These are phyloP conservation scores for Wallacemonas collosoma DNA, from an alignment of 208 protist species.

Conservation along the genomic window DNA sequence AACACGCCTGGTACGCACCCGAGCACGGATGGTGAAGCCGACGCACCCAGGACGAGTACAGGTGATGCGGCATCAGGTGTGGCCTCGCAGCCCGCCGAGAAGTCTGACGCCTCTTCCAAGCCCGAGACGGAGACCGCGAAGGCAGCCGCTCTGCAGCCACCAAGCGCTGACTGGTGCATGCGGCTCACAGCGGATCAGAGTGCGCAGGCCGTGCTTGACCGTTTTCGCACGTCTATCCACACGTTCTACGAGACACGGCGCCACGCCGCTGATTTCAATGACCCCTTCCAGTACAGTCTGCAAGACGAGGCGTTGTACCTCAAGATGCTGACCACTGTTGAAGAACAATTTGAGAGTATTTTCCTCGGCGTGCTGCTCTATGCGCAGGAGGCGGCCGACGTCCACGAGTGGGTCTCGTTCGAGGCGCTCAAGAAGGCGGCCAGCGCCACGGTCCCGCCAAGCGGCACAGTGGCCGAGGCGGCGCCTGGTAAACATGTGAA, in stretches of 20 bases:
- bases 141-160: neutral
- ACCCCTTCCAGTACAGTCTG: conserved; percentile 64
- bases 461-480: neutral
- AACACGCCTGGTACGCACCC: neutral
- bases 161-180: conserved; percentile 20
- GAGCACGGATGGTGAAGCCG: neutral
- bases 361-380: conserved; percentile 70
- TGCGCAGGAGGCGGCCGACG: conserved; percentile 62
- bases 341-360: conserved; percentile 54
- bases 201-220: conserved; percentile 46
- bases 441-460: neutral
- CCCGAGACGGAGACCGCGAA: too few species aligned
- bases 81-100: neutral
- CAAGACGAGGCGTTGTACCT: conserved; percentile 74
- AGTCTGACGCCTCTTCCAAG: too few species aligned
- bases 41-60: neutral
- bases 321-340: conserved; percentile 47
- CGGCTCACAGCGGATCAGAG: conserved; percentile 28
- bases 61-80: neutral
- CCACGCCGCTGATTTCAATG: conserved; percentile 52
- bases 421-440: conserved; percentile 12
- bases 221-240: conserved; percentile 52
- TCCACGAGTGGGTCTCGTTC: conserved; percentile 49
- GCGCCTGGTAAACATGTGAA: too few species aligned
- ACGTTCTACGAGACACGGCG: conserved; percentile 50